These are phyloP conservation scores for Cercospora canescens DNA, from an alignment of 2,329 filamentous ascomycete genomes.

Conservation along the genomic window DNA sequence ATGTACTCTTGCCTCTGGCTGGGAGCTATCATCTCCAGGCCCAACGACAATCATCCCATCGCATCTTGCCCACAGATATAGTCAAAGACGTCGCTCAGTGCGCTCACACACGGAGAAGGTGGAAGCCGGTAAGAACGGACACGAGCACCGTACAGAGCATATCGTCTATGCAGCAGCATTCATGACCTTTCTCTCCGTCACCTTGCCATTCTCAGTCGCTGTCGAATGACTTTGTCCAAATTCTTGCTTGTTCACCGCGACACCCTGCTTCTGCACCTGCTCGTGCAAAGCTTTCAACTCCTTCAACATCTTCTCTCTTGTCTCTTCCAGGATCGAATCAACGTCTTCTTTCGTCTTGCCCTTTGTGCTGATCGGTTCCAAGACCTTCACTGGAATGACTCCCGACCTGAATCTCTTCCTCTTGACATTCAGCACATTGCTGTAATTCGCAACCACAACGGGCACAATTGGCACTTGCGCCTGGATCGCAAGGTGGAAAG, in stretches of 20 bases:
- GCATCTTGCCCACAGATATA: neutral
- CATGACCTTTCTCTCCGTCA: constrained; percentile 16
- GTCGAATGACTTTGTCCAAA: constrained; percentile 17
- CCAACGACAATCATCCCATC: neutral
- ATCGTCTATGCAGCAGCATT: constrained; percentile 18
- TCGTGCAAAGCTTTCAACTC: constrained; percentile 49
- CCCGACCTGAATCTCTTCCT: constrained; percentile 44
- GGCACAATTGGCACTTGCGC: constrained; percentile 92
- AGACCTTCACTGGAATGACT: constrained; percentile 65
- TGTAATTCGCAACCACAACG: constrained; percentile 58
- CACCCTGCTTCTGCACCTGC: constrained; percentile 30
- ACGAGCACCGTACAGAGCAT: neutral
- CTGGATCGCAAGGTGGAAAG: constrained; percentile 93
- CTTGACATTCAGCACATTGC: constrained; percentile 49
- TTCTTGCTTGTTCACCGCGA: constrained; percentile 20
- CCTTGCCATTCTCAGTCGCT: constrained; percentile 18
- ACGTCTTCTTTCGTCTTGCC: constrained; percentile 75
- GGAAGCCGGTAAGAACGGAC: neutral
- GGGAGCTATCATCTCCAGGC: neutral
- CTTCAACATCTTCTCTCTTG: constrained; percentile 73
- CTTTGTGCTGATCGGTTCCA: constrained; percentile 77
- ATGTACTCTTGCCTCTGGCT: neutral
- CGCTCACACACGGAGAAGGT: neutral
- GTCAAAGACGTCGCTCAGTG: neutral
- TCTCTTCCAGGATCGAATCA: constrained; percentile 67